phyloP scores from a whole-genome alignment of 2,329 filamentous ascomycete species.

The Ophiostoma novo-ulmi region DNA sequence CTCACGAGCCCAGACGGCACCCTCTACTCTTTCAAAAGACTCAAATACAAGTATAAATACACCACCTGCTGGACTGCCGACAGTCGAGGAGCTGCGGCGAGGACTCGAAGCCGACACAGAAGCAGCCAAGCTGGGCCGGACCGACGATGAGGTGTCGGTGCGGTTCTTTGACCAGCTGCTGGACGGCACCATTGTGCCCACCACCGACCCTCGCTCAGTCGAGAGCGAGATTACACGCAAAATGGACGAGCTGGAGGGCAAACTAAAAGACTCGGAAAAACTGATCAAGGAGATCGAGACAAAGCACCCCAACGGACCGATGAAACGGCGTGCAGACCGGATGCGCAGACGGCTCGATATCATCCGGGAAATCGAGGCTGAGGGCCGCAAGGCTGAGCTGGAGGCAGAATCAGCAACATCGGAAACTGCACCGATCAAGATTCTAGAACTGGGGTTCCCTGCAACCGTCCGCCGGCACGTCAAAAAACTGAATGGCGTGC shows the following conservation, averaged over 20 bases:
- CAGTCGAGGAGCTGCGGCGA: constrained; percentile 4
- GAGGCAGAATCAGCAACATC: constrained; percentile 25
- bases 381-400: constrained; percentile 22
- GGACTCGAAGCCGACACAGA: neutral
- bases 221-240: constrained; percentile 37
- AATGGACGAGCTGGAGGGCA: constrained; percentile 36
- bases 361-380: constrained; percentile 15
- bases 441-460: constrained; percentile 30
- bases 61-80: neutral
- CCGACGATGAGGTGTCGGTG: constrained; percentile 32
- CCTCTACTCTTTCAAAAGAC: neutral
- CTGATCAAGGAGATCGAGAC: constrained; percentile 31
- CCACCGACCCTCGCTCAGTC: constrained; percentile 41
- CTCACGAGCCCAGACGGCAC: neutral
- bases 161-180: constrained; percentile 48
- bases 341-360: constrained; percentile 26
- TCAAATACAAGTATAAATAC: neutral
- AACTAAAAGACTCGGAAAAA: constrained; percentile 30
- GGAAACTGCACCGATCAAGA: neutral
- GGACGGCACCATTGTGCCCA: constrained; percentile 36
- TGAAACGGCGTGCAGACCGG: constrained; percentile 20
- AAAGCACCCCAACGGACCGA: constrained; percentile 9
- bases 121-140: neutral
- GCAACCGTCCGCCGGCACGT: constrained; percentile 28
- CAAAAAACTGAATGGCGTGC: constrained; percentile 32